Conservation (phyloP, 164 flowering plant species). For the Magnolia sinica region DNA sequence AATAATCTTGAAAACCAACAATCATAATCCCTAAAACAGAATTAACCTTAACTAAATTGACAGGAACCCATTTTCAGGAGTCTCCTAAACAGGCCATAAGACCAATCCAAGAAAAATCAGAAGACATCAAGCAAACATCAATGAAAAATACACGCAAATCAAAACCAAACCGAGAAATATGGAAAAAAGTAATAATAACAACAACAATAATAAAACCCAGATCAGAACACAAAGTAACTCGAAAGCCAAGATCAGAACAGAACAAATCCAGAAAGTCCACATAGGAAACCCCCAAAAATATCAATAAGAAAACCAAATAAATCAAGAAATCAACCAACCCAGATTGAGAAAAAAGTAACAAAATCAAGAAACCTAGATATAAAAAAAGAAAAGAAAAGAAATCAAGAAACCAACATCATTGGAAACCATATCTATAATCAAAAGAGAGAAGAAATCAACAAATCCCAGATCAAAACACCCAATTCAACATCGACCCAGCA, state of each 20-base stretch:
- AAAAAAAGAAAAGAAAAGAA: neutral
- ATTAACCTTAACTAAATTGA: no score
- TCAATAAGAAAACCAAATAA: neutral
- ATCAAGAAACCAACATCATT: neutral
- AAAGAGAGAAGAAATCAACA: neutral
- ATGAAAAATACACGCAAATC: no score
- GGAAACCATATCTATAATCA: neutral
- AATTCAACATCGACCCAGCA: neutral
- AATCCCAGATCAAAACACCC: neutral
- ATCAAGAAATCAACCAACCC: neutral
- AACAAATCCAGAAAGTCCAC: neutral
- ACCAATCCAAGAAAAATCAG: no score
- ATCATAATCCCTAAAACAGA: no score
- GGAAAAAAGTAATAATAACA: no score
- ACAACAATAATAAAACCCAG: no score
- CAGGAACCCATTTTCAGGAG: no score
- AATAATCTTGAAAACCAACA: no score
- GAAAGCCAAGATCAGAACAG: neutral
- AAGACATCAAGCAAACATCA: no score
- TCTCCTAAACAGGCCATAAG: no score
- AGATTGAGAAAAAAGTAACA: neutral
- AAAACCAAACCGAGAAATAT: no score
- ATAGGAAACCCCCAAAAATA: neutral
- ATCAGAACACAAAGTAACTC: neutral
- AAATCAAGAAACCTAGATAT: neutral